phyloP scores from a whole-genome alignment of 176 grass and related monocot species.

The Poa annua region DNA sequence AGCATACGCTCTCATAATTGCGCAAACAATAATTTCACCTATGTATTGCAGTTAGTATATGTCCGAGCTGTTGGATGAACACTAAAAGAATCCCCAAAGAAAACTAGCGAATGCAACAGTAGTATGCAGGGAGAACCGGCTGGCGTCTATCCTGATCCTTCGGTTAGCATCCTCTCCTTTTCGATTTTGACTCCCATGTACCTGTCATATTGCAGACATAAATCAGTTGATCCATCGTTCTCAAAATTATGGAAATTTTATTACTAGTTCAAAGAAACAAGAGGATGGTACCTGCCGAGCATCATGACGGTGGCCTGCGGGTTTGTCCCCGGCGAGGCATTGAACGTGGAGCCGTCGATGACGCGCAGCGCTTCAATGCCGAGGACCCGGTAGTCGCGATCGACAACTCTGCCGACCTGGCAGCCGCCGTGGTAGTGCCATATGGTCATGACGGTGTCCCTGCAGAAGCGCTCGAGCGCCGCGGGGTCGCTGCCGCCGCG shows the following conservation, averaged over 20 bases:
- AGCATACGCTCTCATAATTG: neutral
- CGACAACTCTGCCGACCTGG: conserved; percentile 74
- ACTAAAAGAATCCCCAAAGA: conserved; percentile 33
- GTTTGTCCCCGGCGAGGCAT: conserved; percentile 80
- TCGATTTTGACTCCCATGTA: conserved; percentile 80
- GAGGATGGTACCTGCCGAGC: conserved; percentile 67
- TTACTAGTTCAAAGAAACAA: neutral
- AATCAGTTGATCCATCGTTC: neutral
- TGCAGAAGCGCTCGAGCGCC: conserved; percentile 77
- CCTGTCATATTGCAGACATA: conserved; percentile 44
- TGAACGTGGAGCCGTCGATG: conserved; percentile 84
- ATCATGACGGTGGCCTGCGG: conserved; percentile 94
- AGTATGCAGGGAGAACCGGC: neutral
- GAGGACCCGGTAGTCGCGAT: conserved; percentile 67
- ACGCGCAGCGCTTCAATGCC: conserved; percentile 70
- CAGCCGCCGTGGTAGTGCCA: conserved; percentile 95
- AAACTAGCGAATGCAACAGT: conserved; percentile 6
- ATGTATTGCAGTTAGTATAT: conserved; percentile 36
- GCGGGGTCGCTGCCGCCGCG: conserved; percentile 51
- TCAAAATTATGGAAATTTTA: no score
- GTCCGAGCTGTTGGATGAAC: neutral
- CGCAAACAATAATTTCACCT: neutral
- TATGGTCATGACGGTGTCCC: conserved; percentile 87
- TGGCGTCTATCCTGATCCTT: conserved; percentile 28
- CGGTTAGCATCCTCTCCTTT: conserved; percentile 54